These are phyloP conservation scores for Claviceps paspali DNA, from an alignment of 2,329 filamentous ascomycete genomes.

Conservation along the genomic window DNA sequence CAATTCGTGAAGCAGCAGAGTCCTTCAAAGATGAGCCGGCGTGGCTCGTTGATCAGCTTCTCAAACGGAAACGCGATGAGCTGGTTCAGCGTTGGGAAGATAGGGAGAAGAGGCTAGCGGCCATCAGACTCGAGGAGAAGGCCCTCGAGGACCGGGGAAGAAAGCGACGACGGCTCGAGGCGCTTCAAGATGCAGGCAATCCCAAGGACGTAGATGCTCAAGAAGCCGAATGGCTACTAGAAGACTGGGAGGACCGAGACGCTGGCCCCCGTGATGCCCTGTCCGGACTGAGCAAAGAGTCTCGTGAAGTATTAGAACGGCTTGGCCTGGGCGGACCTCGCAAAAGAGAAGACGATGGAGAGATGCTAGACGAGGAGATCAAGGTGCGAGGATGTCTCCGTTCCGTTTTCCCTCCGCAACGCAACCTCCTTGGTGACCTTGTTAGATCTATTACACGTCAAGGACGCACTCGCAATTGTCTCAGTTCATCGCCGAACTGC, in stretches of 20 bases:
- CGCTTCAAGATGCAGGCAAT: slow-evolving; percentile 9
- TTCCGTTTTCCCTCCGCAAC: not conserved
- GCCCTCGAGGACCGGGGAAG: slow-evolving; percentile 35
- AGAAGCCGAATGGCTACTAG: slow-evolving; percentile 59
- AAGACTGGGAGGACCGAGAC: slow-evolving; percentile 45
- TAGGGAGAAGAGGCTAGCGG: slow-evolving; percentile 55
- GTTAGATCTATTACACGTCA: slow-evolving; percentile 74
- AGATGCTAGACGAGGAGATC: slow-evolving; percentile 44
- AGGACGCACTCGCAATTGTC: slow-evolving; percentile 83
- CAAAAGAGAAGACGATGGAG: slow-evolving; percentile 23
- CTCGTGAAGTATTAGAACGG: slow-evolving; percentile 55
- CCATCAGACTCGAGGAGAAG: slow-evolving; percentile 47
- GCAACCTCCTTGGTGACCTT: slow-evolving; percentile 14
- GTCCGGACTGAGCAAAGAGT: slow-evolving; percentile 57
- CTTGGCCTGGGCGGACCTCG: slow-evolving; percentile 32
- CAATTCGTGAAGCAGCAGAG: slow-evolving; percentile 27
- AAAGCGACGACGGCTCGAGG: slow-evolving; percentile 31
- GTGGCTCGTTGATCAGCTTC: slow-evolving; percentile 71
- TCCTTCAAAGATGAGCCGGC: slow-evolving; percentile 54
- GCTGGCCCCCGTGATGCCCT: slow-evolving; percentile 21
- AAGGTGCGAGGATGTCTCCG: slow-evolving; percentile 35
- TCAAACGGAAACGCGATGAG: slow-evolving; percentile 50
- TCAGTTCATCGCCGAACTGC: slow-evolving; percentile 73
- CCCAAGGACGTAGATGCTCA: slow-evolving; percentile 24
- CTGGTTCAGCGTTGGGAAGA: slow-evolving; percentile 53